Evolutionary conservation across 306 rosid species (phyloP).

Genomic region (Rubus idaeus): DNA sequence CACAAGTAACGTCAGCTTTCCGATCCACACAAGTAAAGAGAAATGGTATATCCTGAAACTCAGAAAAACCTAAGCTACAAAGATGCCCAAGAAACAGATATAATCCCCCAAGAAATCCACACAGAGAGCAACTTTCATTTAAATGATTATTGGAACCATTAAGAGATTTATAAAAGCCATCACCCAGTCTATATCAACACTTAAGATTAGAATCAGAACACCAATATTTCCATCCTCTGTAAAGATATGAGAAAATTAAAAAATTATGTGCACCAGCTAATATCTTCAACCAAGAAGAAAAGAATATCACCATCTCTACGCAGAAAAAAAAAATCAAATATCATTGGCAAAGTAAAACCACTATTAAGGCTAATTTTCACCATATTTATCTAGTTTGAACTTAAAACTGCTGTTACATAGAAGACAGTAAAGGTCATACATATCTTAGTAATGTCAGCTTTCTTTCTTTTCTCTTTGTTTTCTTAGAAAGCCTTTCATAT

Average conservation of each 20-base stretch:
- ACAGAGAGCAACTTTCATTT: no score
- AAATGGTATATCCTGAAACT: background rate
- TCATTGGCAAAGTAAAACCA: background rate
- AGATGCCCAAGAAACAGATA: no score
- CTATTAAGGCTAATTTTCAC: background rate
- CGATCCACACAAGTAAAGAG: background rate
- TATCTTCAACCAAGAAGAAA: background rate
- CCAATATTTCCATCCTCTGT: background rate
- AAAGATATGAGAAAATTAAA: background rate
- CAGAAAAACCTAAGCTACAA: background rate
- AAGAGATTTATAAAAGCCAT: no score
- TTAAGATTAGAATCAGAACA: constrained; percentile 9
- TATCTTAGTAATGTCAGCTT: background rate
- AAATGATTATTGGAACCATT: no score
- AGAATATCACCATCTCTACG: background rate
- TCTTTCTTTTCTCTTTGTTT: background rate
- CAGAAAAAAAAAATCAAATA: background rate
- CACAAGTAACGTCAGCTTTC: background rate
- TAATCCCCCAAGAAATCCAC: no score
- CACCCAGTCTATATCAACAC: background rate
- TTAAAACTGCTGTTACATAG: background rate
- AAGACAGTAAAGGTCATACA: background rate
- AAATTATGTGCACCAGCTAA: background rate
- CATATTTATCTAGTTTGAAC: constrained; percentile 3
- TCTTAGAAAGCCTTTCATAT: background rate